Percentiles rank a stretch among this genome's conserved stretches.
phyloP scores from a whole-genome alignment of 352 stramenopile species.

The Phytopythium vexans region DNA sequence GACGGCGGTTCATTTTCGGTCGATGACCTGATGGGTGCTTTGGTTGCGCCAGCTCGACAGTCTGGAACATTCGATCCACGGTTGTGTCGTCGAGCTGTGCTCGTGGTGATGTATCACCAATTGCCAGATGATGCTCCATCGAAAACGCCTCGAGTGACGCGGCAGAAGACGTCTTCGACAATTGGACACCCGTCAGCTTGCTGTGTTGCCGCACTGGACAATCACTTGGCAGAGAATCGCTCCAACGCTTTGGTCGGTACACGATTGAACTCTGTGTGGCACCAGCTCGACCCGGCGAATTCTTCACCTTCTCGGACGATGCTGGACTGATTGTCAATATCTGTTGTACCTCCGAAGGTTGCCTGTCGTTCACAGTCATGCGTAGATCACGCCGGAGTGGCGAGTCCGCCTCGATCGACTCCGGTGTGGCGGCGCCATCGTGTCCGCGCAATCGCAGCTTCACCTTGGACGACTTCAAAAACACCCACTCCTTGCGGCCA shows the following conservation, averaged over 20 bases:
- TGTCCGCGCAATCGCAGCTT: constrained; percentile 22
- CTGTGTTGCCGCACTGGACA: no score
- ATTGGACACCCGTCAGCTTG: no score
- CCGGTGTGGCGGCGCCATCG: neutral
- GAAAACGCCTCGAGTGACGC: no score
- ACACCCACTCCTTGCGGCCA: constrained; percentile 20
- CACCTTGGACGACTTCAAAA: constrained; percentile 18
- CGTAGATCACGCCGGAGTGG: neutral
- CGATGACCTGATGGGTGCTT: neutral
- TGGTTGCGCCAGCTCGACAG: no score
- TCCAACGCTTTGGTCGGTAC: neutral
- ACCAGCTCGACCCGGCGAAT: neutral
- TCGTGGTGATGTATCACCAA: no score
- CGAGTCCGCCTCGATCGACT: neutral
- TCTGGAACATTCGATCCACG: no score
- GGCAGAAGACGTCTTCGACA: no score
- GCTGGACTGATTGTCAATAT: neutral
- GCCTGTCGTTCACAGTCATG: no score
- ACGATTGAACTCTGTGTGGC: neutral
- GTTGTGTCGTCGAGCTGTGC: no score
- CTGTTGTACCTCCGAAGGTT: neutral
- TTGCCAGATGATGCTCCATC: no score
- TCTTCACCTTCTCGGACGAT: neutral
- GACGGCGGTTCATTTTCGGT: constrained; percentile 1
- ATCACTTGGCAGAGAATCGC: no score